Base-by-base conservation (phyloP, 345 rosid species). In the Laguncularia racemosa region DNA sequence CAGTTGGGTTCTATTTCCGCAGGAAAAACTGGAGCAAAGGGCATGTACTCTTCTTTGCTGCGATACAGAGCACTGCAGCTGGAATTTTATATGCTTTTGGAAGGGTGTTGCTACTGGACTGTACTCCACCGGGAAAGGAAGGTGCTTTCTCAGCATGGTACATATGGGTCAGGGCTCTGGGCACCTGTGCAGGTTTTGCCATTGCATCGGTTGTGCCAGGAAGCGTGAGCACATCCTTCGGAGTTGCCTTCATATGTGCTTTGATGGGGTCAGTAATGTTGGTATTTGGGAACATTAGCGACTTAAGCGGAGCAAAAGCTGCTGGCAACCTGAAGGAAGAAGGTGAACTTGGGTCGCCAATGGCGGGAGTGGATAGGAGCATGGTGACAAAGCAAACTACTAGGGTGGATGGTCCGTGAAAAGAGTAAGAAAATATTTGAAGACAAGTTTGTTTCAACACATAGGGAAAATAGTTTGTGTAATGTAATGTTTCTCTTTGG, bases 231-330 rank as follows among this genome's bases (percentile, higher is more conserved):
- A 60, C 75, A 52, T 64, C 75, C 13, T 77, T 81, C 16, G 73
- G 77, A 14, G 67, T 72, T 2, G 67, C 83, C 0, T 77, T 81
- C 49, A 15, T 56, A 14, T 43, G 69, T 0, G 75, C 73, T 2
- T 40, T 68, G 4, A 26, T 48, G 0, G 87, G 85, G 0, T 48
- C 62, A 2, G 55, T 79, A 44, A 47, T 78, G 50, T 62, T 82
- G 46, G 70, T 79, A 10, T 84, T 75, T 15, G 81, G 76, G n/a
- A 81, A 77, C 28, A 68, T 81, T 0, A 81, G 87, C 52, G 85
- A 79, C 43, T 52, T 71, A 15, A 78, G 69, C 1, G 87, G 85
- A 52, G 85, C 85, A 2, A 46, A 63, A 53, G 81, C 75, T 52
- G 83, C 85, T 2, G 78, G 78, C 59, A 48, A 63, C 44, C 56